These are phyloP conservation scores for Xylaria sp. DNA, from an alignment of 495 filamentous ascomycete genomes.

Conservation along the genomic window DNA sequence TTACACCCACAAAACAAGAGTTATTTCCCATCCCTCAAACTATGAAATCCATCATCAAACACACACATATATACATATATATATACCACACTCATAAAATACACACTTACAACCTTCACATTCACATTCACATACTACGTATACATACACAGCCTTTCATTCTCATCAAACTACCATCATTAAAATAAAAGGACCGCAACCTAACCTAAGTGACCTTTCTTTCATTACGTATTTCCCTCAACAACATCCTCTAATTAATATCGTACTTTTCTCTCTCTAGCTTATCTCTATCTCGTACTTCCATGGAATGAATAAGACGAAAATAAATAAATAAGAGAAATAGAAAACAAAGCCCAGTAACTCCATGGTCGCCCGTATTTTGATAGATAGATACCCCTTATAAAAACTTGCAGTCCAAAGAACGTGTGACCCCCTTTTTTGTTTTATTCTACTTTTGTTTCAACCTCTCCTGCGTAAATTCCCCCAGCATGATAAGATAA, in stretches of 20 bases:
- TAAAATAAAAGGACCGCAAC: not conserved
- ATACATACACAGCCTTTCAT: not conserved
- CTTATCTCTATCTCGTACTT: constrained; percentile 19
- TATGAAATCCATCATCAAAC: not conserved
- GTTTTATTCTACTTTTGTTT: constrained; percentile 4
- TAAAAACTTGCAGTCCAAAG: constrained; percentile 28
- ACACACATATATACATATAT: too few species aligned
- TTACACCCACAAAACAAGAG: not conserved
- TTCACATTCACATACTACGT: too few species aligned
- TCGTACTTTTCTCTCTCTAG: not conserved
- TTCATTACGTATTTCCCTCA: constrained; percentile 4
- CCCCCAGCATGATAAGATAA: constrained; percentile 13
- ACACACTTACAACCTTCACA: not conserved
- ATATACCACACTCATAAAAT: not conserved
- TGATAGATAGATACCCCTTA: constrained; percentile 27
- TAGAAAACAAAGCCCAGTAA: too few species aligned
- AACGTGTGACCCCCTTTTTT: constrained; percentile 21
- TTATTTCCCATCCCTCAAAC: not conserved
- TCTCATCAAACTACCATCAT: not conserved
- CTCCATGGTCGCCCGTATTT: constrained; percentile 9
- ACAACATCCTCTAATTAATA: constrained; percentile 1
- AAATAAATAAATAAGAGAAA: constrained; percentile 2
- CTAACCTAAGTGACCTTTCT: not conserved
- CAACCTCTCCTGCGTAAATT: constrained; percentile 14
- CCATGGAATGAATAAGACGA: not conserved